Evolutionary conservation across 78 protist genomes (phyloP), one percentile per base, ranked within the genome.

Genomic region (Dictyostelium capitatum): DNA sequence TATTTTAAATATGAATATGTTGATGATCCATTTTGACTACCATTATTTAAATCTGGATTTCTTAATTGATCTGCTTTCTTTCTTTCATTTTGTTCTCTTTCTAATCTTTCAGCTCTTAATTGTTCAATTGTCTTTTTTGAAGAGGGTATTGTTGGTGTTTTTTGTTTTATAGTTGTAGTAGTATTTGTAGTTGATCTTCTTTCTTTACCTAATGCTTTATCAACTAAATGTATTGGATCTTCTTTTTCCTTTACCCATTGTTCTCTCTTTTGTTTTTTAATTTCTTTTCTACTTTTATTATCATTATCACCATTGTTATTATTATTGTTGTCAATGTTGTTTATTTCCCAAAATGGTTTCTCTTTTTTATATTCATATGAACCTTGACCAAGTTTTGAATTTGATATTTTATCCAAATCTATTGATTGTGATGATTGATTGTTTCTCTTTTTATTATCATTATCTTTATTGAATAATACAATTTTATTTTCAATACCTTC

Each of bases 21-120:
- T 11, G 47, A 79, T 54, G 14, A 6, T 62, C 15, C 41, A 15
- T 30, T 75, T 59, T 17, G 12, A 19, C 41, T 59, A 59, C 23
- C n/a, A 8, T 47, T 9, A 19, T 5, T 23, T 28, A 4, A 32
- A 67, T 67, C 53, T 4, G 46, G 25, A 46, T 47, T 84, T 56
- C 28, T 23, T 19, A 84, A 57, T 25, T 43, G 47, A 15, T 19
- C 25, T 46, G 6, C 92, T 57, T 80, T 74, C 30, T 74, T 48
- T 87, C 84, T 74, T 64, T 87, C 93, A 75, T 90, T 90, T 50
- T 46, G 17, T 59, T 90, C 93, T 78, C 93, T 74, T 77, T 74
- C 93, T 25, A 87, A 37, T 59, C 93, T 56, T 50, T 87, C 93
- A 19, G 37, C 25, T 79, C 95, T 73, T 37, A 90, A 46, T 67